Evolutionary conservation across 1,284 basidiomycete species (phyloP), one percentile per base, ranked within the genome.

Genomic region (Wolfiporia cocos): DNA sequence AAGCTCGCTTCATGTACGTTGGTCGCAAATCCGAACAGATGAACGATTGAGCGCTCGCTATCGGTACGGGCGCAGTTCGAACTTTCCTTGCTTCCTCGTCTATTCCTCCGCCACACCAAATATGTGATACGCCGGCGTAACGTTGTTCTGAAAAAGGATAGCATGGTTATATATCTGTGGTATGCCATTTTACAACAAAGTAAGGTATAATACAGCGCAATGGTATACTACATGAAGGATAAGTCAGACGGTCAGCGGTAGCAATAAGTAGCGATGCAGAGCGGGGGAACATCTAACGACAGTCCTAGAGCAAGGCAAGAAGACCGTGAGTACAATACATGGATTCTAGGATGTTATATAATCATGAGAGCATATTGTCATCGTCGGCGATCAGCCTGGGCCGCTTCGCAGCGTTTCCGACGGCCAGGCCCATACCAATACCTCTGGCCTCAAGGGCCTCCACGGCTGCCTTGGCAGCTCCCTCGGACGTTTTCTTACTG

Each of bases 371-470:
- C 59, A 68, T 56, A 52, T 69, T 71, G 49, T 61, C 62, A 52
- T 80, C 78, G 50, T 75, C 70, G 41, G 74, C 67, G 38, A 59
- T 56, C 49, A 76, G 61, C 52, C 78, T 75, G 51, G 71, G 76
- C 53, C 79, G 75, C 62, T 81, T 80, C 44, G 72, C 64, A 34
- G 69, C 67, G 18, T 67, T 56, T 39, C 72, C 58, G 30, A 68
- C 58, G 29, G 54, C 63, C 49, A 76, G 68, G 28, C 75, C 73
- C 61, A 81, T 69, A 23, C 77, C 81, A 50, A 88, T 78, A 28
- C 86, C 86, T 56, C 83, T 71, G 42, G 83, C 76, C 62, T 85
- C 81, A 41, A 89, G 66, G 15, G 84, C 81, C 62, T 86, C 82
- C 64, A 86, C 74, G 2, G 86, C 83, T 47, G 84, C 81, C 63